phyloP scores from a whole-genome alignment of 805 yeast species.

The Candida hispaniensis region DNA sequence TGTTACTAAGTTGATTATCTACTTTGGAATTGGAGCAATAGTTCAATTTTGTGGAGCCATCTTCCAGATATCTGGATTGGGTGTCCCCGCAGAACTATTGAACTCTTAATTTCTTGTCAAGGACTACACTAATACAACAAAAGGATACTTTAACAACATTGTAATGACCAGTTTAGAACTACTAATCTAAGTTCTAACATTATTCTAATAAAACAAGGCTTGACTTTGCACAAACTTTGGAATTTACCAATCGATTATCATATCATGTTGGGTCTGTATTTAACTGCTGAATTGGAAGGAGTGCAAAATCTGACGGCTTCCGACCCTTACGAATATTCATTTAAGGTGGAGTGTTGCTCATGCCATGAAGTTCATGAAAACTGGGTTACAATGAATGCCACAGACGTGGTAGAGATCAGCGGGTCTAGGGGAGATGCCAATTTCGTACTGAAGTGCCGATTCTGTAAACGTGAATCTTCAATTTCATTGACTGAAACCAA shows the following conservation, averaged over 20 bases:
- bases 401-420: conserved; percentile 31
- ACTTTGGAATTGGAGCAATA: conserved; percentile 63
- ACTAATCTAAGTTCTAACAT: too few relatives aligned
- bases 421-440: conserved; percentile 78
- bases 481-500: conserved; percentile 25
- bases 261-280: conserved; percentile 27
- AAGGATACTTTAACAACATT: too few relatives aligned
- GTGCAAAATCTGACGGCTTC: conserved; percentile 42
- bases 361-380: conserved; percentile 74
- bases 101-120: too few relatives aligned
- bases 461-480: conserved; percentile 39
- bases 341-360: conserved; percentile 49
- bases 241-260: too few relatives aligned
- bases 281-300: conserved; percentile 41
- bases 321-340: conserved; percentile 63
- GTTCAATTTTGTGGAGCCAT: conserved; percentile 32
- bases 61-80: conserved; percentile 16
- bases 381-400: conserved; percentile 48
- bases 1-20: conserved; percentile 63
- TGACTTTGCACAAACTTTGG: too few relatives aligned
- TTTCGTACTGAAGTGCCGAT: conserved; percentile 64
- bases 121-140: too few relatives aligned
- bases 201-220: too few relatives aligned
- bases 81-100: conserved; percentile 7
- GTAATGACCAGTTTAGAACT: too few relatives aligned